Conservation (phyloP, 1,139 yeast species). For the Diutina pseudorugosa region DNA sequence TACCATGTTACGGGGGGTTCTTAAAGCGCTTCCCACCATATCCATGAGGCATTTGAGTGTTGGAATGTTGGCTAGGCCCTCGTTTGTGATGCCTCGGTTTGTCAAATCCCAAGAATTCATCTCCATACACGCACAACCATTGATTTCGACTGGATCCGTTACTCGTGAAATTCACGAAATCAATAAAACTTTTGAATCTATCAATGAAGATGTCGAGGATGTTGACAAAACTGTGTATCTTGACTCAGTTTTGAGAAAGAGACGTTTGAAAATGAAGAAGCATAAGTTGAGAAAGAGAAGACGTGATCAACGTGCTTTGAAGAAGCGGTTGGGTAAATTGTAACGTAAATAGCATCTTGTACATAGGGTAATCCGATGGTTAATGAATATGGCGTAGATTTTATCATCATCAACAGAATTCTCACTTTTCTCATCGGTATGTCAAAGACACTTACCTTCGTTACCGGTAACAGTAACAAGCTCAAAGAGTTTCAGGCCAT, state of each 20-base stretch:
- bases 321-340: conserved; percentile 41
- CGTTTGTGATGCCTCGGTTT: neutral
- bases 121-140: neutral
- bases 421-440: neutral
- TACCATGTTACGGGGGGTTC: neutral
- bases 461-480: conserved; percentile 84
- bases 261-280: conserved; percentile 63
- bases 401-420: neutral
- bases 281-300: conserved; percentile 66
- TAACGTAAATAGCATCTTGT: conserved; percentile 1
- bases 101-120: neutral
- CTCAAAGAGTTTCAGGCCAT: conserved; percentile 74
- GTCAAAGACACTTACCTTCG: conserved; percentile 39
- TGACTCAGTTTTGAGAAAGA: conserved; percentile 56
- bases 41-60: neutral
- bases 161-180: neutral
- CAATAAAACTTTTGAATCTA: neutral
- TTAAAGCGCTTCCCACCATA: neutral
- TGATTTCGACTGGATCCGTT: neutral
- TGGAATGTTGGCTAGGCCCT: neutral
- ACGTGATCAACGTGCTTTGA: conserved; percentile 47
- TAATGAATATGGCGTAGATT: neutral
- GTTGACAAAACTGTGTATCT: conserved; percentile 22
- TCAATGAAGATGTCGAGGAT: neutral
- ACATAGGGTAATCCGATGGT: neutral